Evolutionary conservation across 2,329 filamentous ascomycete genomes (phyloP), one percentile per base, ranked within the genome.

Genomic region (Trichoderma brevicompactum): DNA sequence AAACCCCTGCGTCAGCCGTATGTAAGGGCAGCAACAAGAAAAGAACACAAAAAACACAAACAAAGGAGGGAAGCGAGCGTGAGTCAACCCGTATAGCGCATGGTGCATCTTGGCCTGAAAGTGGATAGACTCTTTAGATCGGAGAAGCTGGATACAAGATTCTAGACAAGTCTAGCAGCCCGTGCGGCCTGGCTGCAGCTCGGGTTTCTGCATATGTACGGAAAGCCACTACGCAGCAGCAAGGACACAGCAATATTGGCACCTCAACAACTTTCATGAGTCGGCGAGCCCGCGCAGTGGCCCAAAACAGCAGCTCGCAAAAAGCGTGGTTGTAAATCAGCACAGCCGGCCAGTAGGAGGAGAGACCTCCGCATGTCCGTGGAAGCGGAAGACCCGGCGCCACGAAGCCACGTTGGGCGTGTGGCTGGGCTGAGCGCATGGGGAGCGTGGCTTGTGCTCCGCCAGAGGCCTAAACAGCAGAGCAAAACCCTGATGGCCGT

Each of bases 1-100:
- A 28, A 41, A 43, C 49, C 59, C 49, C 36, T 54, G 59, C 23
- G 46, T 52, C 12, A 9, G 15, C 36, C 36, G 48, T 9, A 53
- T 62, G 59, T 53, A 63, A 63, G 48, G 59, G 49, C 59, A 38
- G 59, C 7, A 19, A 59, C n/a, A 48, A 46, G 17, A 54, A 41
- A 12, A 23, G 34, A 5, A 19, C n/a, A n/a, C n/a, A n/a, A 52
- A 36, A 19, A 19, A 34, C 7, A 34, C 36, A 50, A 28, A 53
- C 7, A 53, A 53, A 19, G 50, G 0, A 53, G 19, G 15, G 12
- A 53, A 36, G 10, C n/a, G 23, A 15, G 36, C 38, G 48, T 46
- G 59, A 63, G 41, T 46, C 41, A 46, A 63, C 43, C 38, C 23
- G 36, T 38, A 44, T 50, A 36, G n/a, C 34, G 23, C 10, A 17